phyloP scores from a whole-genome alignment of 2,329 filamentous ascomycete genomes.

The Aspergillus pseudonomiae region DNA sequence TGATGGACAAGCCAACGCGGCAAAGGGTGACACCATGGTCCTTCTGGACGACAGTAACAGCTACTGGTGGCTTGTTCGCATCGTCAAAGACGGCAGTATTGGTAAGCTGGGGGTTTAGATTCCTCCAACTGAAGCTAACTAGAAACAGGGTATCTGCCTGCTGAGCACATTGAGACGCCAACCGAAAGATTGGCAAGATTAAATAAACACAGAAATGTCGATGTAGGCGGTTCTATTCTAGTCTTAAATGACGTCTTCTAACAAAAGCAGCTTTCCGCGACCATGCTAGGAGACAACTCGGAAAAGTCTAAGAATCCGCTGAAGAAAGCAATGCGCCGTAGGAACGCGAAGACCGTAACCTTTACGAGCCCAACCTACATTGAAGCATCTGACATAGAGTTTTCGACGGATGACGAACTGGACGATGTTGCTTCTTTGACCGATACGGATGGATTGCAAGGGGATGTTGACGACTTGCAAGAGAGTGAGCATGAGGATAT shows the following conservation, averaged over 20 bases:
- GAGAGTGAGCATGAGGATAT: conserved; percentile 42
- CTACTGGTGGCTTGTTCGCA: conserved; percentile 98
- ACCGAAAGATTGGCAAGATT: conserved; percentile 89
- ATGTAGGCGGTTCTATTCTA: conserved; percentile 62
- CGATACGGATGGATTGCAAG: conserved; percentile 51
- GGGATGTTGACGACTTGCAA: conserved; percentile 36
- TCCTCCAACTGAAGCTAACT: conserved; percentile 29
- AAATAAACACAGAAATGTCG: conserved; percentile 98
- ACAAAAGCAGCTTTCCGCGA: conserved; percentile 62
- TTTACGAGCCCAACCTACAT: conserved; percentile 85
- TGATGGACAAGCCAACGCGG: conserved; percentile 96
- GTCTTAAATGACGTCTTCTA: conserved; percentile 14
- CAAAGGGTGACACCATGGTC: conserved; percentile 98
- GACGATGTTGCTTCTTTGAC: conserved; percentile 51
- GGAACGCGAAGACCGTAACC: conserved; percentile 82
- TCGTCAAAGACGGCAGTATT: conserved; percentile 97
- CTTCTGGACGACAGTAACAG: conserved; percentile 97
- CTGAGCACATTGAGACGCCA: conserved; percentile 97
- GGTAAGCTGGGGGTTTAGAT: conserved; percentile 49
- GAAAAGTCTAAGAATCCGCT: conserved; percentile 82
- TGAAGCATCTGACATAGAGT: conserved; percentile 84
- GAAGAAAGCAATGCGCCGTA: conserved; percentile 78
- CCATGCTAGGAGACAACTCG: conserved; percentile 71
- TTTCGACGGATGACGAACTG: conserved; percentile 76
- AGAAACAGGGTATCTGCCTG: conserved; percentile 80